phyloP scores from a whole-genome alignment of 768 basidiomycete species.

The Holtermanniella nyarrowii region DNA sequence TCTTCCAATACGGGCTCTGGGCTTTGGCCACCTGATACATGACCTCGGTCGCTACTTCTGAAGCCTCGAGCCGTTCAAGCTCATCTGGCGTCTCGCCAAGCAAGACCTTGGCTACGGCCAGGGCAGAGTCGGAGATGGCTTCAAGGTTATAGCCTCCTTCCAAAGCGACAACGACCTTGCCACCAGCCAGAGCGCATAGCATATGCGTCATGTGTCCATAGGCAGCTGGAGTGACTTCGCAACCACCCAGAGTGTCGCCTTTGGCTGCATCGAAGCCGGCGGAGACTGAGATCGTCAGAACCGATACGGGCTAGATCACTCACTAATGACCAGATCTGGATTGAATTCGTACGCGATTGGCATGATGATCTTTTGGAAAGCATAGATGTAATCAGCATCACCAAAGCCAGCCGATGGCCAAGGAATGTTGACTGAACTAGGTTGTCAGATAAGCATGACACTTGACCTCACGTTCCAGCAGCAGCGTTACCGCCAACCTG shows the following conservation, averaged over 20 bases:
- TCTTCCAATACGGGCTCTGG: slow-evolving; percentile 87
- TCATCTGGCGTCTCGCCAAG: slow-evolving; percentile 77
- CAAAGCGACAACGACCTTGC: slow-evolving; percentile 80
- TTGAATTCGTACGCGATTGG: slow-evolving; percentile 94
- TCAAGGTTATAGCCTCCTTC: slow-evolving; percentile 95
- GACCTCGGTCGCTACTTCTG: slow-evolving; percentile 74
- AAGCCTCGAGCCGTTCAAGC: slow-evolving; percentile 59
- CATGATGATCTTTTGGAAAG: slow-evolving; percentile 91
- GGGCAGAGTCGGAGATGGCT: slow-evolving; percentile 72
- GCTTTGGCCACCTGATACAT: slow-evolving; percentile 76
- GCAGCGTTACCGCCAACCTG: slow-evolving; percentile 78
- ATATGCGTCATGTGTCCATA: slow-evolving; percentile 99
- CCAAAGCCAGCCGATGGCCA: slow-evolving; percentile 83
- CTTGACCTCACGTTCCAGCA: slow-evolving; percentile 55
- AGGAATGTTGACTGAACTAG: slow-evolving; percentile 77
- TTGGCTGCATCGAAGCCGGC: slow-evolving; percentile 95
- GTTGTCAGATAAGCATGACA: background rate
- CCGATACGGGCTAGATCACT: slow-evolving; percentile 32
- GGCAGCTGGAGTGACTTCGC: slow-evolving; percentile 78
- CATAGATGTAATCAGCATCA: slow-evolving; percentile 92
- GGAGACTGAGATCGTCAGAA: slow-evolving; percentile 55
- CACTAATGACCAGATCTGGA: slow-evolving; percentile 91
- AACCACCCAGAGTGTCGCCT: slow-evolving; percentile 86
- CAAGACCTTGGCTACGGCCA: slow-evolving; percentile 78
- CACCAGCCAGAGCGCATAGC: slow-evolving; percentile 76